Evolutionary conservation across 257 asterid species (phyloP), one percentile per base, ranked within the genome.

Genomic region (Plantago elongata): DNA sequence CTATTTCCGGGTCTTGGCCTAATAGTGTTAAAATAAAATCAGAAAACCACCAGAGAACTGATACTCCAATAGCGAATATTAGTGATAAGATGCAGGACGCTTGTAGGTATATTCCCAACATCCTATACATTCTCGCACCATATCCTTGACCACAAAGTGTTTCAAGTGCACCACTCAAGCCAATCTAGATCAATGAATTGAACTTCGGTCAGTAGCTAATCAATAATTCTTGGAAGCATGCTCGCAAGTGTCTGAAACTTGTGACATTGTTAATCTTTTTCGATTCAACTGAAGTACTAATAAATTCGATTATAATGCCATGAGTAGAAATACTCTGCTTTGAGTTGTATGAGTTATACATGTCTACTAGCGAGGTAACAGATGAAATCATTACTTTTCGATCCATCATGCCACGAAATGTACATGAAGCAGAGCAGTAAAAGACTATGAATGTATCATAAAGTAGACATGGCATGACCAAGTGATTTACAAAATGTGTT

Each of bases 81-180:
- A 74, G 4, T 1, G 95, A 76, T 51, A 84, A 68, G 44, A 84
- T 55, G 80, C 89, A 86, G 5, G 95, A 83, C 8, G 95, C 75
- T 10, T 89, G 97, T 3, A 89, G 82, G 56, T 89, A 78, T 16
- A 87, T 61, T 3, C 97, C 97, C 16, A 86, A 9, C 78, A 68
- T 69, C 29, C 81, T 51, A 43, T 87, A 83, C 69, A 68, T 30
- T 61, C 70, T 81, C 13, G 95, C 95, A 3, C 97, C 95, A 9
- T 69, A 87, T 45, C 89, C 89, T 78, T 89, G 95, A 11, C 97
- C 95, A 8, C 97, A 89, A 50, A 89, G 63, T 16, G 95, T 89
- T 78, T 89, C 97, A 9, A 89, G 92, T 9, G 94, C 92, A 51
- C 95, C 95, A 45, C 95, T 84, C 64, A 79, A 66, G n/a, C 97